phyloP scores from a whole-genome alignment of 2,329 filamentous ascomycete genomes.

The Trichophyton benhamiae region DNA sequence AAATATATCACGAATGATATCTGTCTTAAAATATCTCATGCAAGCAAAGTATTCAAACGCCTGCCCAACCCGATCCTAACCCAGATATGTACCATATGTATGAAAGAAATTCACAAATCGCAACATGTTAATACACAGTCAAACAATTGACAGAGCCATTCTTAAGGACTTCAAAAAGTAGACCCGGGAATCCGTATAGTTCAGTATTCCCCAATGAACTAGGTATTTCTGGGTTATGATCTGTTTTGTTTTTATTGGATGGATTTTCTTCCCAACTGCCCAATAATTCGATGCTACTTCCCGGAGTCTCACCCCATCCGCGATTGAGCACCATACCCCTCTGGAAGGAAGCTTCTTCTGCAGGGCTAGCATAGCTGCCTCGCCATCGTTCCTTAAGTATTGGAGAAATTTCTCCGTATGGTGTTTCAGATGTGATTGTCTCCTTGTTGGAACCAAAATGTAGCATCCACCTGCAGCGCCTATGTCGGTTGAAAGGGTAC shows the following conservation, averaged over 20 bases:
- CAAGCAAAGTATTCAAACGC: not conserved
- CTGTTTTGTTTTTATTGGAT: slow-evolving; percentile 33
- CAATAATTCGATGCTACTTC: slow-evolving; percentile 74
- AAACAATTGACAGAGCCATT: slow-evolving; percentile 81
- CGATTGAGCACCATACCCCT: slow-evolving; percentile 73
- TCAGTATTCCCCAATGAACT: slow-evolving; percentile 57
- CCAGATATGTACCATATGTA: not conserved
- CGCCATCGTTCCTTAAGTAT: slow-evolving; percentile 59
- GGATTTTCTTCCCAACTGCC: slow-evolving; percentile 73
- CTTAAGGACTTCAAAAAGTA: slow-evolving; percentile 92
- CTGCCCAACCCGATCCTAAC: not conserved
- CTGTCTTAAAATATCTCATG: not conserved
- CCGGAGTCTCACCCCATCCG: slow-evolving; percentile 82
- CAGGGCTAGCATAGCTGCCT: slow-evolving; percentile 46
- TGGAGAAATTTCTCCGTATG: slow-evolving; percentile 60
- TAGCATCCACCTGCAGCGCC: slow-evolving; percentile 77
- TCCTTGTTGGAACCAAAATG: slow-evolving; percentile 34
- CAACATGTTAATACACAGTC: slow-evolving; percentile 62
- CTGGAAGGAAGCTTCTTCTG: slow-evolving; percentile 43
- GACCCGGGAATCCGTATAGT: slow-evolving; percentile 81
- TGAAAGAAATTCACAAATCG: not conserved
- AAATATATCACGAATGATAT: not conserved
- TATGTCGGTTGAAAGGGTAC: slow-evolving; percentile 91
- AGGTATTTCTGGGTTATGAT: slow-evolving; percentile 37
- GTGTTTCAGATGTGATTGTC: slow-evolving; percentile 59